Base-by-base conservation (phyloP, 2,329 filamentous ascomycete species). In the Fusarium nisikadoi region DNA sequence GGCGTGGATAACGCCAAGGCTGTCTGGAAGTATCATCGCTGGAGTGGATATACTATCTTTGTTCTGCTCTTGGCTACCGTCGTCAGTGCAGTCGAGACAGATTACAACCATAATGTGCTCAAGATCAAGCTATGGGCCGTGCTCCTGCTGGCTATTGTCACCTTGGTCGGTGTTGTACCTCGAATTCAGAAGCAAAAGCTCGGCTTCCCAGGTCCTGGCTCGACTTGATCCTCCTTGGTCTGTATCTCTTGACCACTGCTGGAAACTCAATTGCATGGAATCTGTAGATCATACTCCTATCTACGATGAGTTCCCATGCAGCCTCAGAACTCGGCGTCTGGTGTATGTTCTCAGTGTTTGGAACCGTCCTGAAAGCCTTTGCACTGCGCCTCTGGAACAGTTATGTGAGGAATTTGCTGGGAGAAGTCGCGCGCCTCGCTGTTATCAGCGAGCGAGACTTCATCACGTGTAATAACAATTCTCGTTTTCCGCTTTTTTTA, bases 1-100 rank as follows among this genome's bases (percentile, higher is more conserved):
- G 90, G 93, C 62, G 90, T 92, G 70, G 91, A 93, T 31, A 90
- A 90, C 6, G 95, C 94, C 25, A 97, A 95, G 86, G 86, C 86
- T 29, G 81, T 97, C 45, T 98, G 95, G 87, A 98, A 97, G 83
- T 97, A 95, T 77, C 96, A 98, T 81, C 90, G 95, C 35, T 83
- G 88, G 59, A 87, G 86, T 27, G 96, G 95, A 5, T 98, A 99
- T 79, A 73, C 90, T 12, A 84, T 95, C 65, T 83, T 95, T 59
- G 78, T 91, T 55, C 77, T 97, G 75, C 86, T 95, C 69, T 82
- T 97, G 69, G 90, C 89, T 14, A 96, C 95, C 0, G 87, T 97
- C 42, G 84, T 88, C 53, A 91, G 92, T 29, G 93, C 95, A 3
- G 94, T 91, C 6, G 86, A 91, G 82, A 98, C 95, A 3, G 86